Evolutionary conservation across 2,329 filamentous ascomycete species (phyloP).

Genomic region (Chaetomium globosum): DNA sequence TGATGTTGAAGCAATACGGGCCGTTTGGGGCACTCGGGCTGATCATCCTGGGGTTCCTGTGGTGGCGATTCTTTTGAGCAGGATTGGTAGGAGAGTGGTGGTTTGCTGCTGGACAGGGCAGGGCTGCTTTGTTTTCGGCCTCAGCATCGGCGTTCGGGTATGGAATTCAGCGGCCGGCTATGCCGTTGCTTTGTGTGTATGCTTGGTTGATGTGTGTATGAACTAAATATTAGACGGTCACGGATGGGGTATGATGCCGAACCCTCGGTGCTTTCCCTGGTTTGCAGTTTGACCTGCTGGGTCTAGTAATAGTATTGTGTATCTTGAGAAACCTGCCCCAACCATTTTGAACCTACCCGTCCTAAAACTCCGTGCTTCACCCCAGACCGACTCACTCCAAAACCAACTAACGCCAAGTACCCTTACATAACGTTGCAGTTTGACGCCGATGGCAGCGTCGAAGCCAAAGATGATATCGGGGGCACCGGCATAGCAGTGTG

Average conservation of each 20-base stretch:
- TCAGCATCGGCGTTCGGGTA: conserved; percentile 28
- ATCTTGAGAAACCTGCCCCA: neutral
- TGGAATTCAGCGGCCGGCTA: conserved; percentile 16
- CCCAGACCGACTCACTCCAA: neutral
- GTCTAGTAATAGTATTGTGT: neutral
- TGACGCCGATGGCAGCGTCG: conserved; percentile 41
- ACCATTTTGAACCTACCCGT: neutral
- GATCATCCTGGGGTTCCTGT: conserved; percentile 83
- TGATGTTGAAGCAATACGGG: conserved; percentile 94
- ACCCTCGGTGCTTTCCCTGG: neutral
- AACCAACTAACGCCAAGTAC: conserved; percentile 19
- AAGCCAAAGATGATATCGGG: conserved; percentile 36
- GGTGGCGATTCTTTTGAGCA: conserved; percentile 85
- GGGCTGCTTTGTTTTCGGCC: conserved; percentile 11
- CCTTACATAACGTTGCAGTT: conserved; percentile 45
- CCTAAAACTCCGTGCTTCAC: conserved; percentile 22
- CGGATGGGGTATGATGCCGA: neutral
- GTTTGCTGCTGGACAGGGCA: neutral
- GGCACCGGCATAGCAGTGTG: conserved; percentile 51
- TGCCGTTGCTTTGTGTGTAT: conserved; percentile 16
- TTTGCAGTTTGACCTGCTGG: neutral
- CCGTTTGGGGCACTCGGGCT: conserved; percentile 81
- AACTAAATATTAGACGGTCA: conserved; percentile 13
- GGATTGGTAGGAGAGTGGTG: neutral
- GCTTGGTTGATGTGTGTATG: conserved; percentile 8